A percentile compares a stretch with the other conserved stretches of the same genome.
These are phyloP conservation scores for Phytophthora cactorum DNA, from an alignment of 352 stramenopile genomes.

Conservation along the genomic window DNA sequence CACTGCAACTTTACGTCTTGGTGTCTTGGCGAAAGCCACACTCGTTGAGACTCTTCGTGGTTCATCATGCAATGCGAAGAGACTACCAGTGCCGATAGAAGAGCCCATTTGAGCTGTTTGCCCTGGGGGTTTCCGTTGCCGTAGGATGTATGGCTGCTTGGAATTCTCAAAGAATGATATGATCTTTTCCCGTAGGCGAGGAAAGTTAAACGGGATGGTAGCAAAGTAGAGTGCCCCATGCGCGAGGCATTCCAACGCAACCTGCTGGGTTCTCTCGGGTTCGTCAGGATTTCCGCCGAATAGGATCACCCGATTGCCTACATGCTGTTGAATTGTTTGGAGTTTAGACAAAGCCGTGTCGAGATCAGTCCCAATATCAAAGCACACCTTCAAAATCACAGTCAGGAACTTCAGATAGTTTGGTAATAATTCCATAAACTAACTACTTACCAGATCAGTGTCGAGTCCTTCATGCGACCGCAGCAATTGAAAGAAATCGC, in stretches of 20 bases:
- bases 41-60: slow-evolving; percentile 45
- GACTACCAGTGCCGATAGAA: slow-evolving; percentile 50
- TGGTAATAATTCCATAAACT: no score
- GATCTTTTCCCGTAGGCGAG: slow-evolving; percentile 58
- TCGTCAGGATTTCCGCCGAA: slow-evolving; percentile 56
- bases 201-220: slow-evolving; percentile 64
- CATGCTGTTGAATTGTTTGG: slow-evolving; percentile 33
- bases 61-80: slow-evolving; percentile 48
- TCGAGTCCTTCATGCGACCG: slow-evolving; percentile 36
- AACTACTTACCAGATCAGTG: slow-evolving; percentile 57
- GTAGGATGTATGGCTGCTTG: slow-evolving; percentile 59
- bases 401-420: not conserved
- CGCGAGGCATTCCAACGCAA: slow-evolving; percentile 51
- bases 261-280: slow-evolving; percentile 34
- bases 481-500: slow-evolving; percentile 45
- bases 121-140: slow-evolving; percentile 43
- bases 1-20: slow-evolving; percentile 40
- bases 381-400: slow-evolving; percentile 53
- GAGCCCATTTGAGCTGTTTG: slow-evolving; percentile 30
- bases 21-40: slow-evolving; percentile 43
- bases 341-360: slow-evolving; percentile 55
- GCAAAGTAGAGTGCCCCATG: slow-evolving; percentile 70
- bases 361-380: slow-evolving; percentile 61
- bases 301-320: slow-evolving; percentile 61
- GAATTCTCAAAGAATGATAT: slow-evolving; percentile 63